phyloP scores from a whole-genome alignment of 805 yeast genomes.

The Peterozyma xylosa region DNA sequence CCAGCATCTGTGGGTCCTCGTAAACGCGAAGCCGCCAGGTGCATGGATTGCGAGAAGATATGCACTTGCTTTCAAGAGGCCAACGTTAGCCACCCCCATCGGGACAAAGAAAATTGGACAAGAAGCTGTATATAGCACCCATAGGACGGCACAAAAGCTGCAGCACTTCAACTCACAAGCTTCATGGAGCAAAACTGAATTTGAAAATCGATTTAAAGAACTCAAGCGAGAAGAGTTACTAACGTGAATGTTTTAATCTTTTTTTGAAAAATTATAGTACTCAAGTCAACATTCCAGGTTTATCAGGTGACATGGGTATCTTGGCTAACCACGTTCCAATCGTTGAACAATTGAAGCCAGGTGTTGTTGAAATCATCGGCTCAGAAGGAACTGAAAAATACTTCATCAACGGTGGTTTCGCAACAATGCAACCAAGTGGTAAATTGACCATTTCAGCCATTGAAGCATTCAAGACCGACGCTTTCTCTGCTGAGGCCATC shows the following conservation, averaged over 20 bases:
- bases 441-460: constrained; percentile 84
- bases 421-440: constrained; percentile 93
- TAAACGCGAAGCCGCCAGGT: no score
- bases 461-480: constrained; percentile 90
- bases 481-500: constrained; percentile 74
- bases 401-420: constrained; percentile 95
- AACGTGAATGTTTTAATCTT: not conserved
- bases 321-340: constrained; percentile 97
- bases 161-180: no score
- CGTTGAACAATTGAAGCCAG: constrained; percentile 94
- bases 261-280: constrained; percentile 18
- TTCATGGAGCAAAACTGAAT: no score
- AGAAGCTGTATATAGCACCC: no score
- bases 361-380: constrained; percentile 87
- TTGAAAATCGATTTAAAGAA: no score
- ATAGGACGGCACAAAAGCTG: no score
- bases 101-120: no score
- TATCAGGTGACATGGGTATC: constrained; percentile 94
- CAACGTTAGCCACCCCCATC: no score
- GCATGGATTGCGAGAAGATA: no score
- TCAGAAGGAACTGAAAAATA: constrained; percentile 62
- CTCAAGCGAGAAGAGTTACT: not conserved
- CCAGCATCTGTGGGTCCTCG: no score
- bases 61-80: no score
- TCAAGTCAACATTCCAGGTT: constrained; percentile 94